Conservation (phyloP, 192 early-diverging fungal genomes). For the Coemansia javaensis region DNA sequence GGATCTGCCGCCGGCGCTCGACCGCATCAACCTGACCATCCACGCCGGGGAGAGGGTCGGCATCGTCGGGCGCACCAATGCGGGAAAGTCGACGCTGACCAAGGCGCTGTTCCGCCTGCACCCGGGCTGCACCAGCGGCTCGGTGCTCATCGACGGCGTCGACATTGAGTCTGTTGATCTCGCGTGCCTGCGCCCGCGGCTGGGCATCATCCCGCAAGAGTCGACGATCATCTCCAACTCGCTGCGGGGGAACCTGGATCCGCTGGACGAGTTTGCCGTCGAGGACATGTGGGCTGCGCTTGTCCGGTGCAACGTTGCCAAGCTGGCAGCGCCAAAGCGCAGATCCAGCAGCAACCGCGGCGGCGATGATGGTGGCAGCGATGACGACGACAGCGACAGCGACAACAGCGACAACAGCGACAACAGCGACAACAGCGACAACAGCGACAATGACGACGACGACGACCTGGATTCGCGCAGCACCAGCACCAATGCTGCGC, state of each 20-base stretch:
- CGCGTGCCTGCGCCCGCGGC: slow-evolving; percentile 49
- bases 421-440: not conserved
- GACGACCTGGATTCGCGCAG: too few species aligned
- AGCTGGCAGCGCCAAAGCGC: not conserved
- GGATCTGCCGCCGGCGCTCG: slow-evolving; percentile 44
- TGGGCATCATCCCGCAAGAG: slow-evolving; percentile 68
- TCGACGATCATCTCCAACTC: slow-evolving; percentile 64
- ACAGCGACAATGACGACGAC: not conserved
- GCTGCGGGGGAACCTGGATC: slow-evolving; percentile 76
- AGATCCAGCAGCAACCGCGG: not conserved
- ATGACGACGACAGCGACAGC: not conserved
- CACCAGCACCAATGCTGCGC: too few species aligned
- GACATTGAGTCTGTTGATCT: slow-evolving; percentile 59
- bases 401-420: slow-evolving; percentile 1
- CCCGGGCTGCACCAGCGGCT: slow-evolving; percentile 51
- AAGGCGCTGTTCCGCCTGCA: slow-evolving; percentile 67
- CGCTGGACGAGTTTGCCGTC: slow-evolving; percentile 63
- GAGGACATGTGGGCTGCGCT: slow-evolving; percentile 65
- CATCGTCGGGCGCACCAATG: slow-evolving; percentile 68
- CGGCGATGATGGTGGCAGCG: not conserved
- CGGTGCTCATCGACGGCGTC: slow-evolving; percentile 69
- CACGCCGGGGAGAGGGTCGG: slow-evolving; percentile 53
- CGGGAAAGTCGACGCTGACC: slow-evolving; percentile 68
- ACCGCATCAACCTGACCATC: slow-evolving; percentile 17
- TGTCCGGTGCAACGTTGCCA: slow-evolving; percentile 14